These are phyloP conservation scores for Kodamaea ohmeri DNA, from an alignment of 1,139 yeast species.

Conservation along the genomic window DNA sequence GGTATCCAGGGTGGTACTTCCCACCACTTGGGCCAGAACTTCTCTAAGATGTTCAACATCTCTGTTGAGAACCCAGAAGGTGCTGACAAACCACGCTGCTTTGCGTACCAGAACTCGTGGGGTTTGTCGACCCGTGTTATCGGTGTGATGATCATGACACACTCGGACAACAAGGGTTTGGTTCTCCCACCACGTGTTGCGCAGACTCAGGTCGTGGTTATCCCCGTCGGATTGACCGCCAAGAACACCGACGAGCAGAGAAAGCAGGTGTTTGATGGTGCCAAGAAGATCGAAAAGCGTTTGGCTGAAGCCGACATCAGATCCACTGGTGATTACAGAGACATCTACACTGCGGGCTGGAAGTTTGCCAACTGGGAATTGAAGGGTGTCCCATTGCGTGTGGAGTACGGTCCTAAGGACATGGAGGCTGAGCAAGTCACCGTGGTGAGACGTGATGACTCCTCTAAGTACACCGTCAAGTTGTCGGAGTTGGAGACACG, in stretches of 20 bases:
- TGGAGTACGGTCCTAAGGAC: constrained; percentile 97
- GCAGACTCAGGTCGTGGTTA: constrained; percentile 83
- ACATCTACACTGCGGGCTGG: constrained; percentile 97
- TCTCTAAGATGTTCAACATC: constrained; percentile 97
- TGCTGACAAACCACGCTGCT: constrained; percentile 77
- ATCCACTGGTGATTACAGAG: constrained; percentile 83
- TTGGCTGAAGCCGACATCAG: constrained; percentile 63
- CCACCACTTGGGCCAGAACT: constrained; percentile 96
- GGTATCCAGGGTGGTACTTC: constrained; percentile 99
- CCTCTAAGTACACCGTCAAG: constrained; percentile 66
- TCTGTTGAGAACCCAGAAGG: constrained; percentile 94
- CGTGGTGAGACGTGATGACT: constrained; percentile 91
- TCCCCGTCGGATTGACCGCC: constrained; percentile 93
- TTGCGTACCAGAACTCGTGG: constrained; percentile 98
- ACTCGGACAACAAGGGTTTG: constrained; percentile 96
- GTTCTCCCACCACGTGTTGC: constrained; percentile 98
- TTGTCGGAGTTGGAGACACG: constrained; percentile 63
- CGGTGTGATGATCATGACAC: constrained; percentile 99
- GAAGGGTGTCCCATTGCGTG: constrained; percentile 90
- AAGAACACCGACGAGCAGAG: constrained; percentile 79
- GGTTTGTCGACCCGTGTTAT: constrained; percentile 97
- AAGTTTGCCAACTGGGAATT: constrained; percentile 97
- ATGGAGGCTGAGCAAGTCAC: constrained; percentile 73
- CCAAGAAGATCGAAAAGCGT: constrained; percentile 60
- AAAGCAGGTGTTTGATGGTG: constrained; percentile 65